phyloP scores from a whole-genome alignment of 1,139 yeast genomes.

The Sugiyamaella novakii region DNA sequence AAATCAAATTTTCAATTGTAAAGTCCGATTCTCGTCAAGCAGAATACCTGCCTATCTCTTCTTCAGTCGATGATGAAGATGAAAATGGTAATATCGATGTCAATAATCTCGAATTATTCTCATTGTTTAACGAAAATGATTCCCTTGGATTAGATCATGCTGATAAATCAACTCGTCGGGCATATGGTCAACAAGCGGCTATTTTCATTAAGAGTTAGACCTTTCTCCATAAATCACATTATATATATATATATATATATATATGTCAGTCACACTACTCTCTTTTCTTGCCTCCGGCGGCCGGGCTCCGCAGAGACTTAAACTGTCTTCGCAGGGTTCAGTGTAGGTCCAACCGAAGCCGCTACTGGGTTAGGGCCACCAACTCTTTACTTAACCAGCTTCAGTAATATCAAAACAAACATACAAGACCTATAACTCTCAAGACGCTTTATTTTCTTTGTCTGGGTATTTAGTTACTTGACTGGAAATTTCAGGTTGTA shows the following conservation, averaged over 20 bases:
- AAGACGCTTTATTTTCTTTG: too few relatives aligned
- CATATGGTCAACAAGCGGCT: conserved; percentile 53
- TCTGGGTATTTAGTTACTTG: too few relatives aligned
- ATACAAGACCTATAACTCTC: neutral
- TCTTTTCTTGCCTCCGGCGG: neutral
- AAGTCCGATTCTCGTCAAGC: conserved; percentile 32
- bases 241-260: conserved; percentile 3
- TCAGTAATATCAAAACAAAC: conserved; percentile 4
- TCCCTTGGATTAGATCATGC: conserved; percentile 83
- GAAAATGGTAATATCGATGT: conserved; percentile 27
- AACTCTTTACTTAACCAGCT: neutral
- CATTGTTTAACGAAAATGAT: conserved; percentile 54
- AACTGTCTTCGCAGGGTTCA: neutral
- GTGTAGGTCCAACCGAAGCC: too few relatives aligned
- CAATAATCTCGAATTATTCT: conserved; percentile 53
- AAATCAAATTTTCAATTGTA: conserved; percentile 62
- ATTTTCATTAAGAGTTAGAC: conserved; percentile 53
- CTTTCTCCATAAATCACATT: neutral
- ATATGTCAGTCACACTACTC: neutral
- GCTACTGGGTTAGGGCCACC: neutral
- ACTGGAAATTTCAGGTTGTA: too few relatives aligned
- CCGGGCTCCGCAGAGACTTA: conserved; percentile 4
- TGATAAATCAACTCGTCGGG: conserved; percentile 54
- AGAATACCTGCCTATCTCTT: conserved; percentile 47
- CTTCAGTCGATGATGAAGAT: neutral